A percentile compares a stretch with the other conserved stretches of the same genome.
phyloP scores from a whole-genome alignment of 163 green algal genomes.

The Chloroidium sp. region DNA sequence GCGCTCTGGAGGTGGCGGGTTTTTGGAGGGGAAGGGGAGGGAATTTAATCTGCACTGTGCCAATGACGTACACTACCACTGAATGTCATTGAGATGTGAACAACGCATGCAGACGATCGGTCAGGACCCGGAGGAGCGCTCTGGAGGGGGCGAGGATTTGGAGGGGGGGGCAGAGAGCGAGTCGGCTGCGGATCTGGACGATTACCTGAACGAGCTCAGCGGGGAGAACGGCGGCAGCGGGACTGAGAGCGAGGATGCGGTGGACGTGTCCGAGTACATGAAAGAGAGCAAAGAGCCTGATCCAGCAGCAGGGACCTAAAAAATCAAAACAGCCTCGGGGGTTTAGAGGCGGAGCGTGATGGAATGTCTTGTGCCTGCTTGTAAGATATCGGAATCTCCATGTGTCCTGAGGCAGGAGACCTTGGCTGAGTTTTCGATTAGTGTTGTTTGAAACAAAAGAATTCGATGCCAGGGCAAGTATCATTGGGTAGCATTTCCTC shows the following conservation, averaged over 20 bases:
- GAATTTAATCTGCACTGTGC: neutral
- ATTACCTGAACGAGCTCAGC: slow-evolving; percentile 20
- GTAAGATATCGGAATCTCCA: too few species aligned
- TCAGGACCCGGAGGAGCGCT: slow-evolving; percentile 4
- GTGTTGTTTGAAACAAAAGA: too few species aligned
- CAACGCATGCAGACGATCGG: slow-evolving; percentile 6
- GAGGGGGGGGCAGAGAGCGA: neutral
- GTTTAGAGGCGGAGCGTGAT: too few species aligned
- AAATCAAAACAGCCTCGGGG: too few species aligned
- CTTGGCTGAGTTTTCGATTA: too few species aligned
- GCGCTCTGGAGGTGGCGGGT: neutral
- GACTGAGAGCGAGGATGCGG: slow-evolving; percentile 2
- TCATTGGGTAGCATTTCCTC: too few species aligned
- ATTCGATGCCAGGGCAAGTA: too few species aligned
- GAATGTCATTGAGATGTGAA: neutral
- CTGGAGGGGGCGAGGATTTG: neutral
- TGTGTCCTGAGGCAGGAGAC: too few species aligned
- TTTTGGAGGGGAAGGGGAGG: neutral
- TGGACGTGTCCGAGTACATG: slow-evolving; percentile 17
- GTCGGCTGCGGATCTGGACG: slow-evolving; percentile 18
- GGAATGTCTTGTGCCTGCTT: too few species aligned
- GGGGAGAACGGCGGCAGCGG: slow-evolving; percentile 2
- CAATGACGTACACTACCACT: neutral
- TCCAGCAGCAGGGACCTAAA: too few species aligned
- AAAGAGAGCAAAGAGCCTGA: neutral